These are phyloP conservation scores for Veloboletus limbatus DNA, from an alignment of 1,284 basidiomycete genomes.

Conservation along the genomic window DNA sequence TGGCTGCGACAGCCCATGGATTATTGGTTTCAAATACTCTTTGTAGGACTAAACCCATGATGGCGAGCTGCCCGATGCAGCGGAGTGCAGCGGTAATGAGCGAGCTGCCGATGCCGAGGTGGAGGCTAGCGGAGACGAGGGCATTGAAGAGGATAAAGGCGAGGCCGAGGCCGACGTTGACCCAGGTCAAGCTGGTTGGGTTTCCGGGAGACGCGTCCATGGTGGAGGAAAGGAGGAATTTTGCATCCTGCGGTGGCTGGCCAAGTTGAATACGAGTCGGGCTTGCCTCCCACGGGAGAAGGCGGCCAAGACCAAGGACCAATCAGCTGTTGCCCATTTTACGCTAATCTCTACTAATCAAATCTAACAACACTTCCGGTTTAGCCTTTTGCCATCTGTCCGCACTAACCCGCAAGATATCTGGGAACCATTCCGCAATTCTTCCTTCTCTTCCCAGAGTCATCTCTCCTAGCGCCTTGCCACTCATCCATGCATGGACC, in stretches of 20 bases:
- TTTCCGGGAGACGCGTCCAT: slow-evolving; percentile 25
- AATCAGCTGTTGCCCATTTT: slow-evolving; percentile 8
- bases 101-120: slow-evolving; percentile 67
- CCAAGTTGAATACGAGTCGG: too few species aligned
- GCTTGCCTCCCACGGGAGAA: too few species aligned
- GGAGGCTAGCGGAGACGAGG: slow-evolving; percentile 57
- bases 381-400: slow-evolving; percentile 43
- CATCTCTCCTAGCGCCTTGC: slow-evolving; percentile 35
- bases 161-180: slow-evolving; percentile 72
- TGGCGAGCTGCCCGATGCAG: slow-evolving; percentile 73
- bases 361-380: slow-evolving; percentile 31
- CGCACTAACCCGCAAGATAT: slow-evolving; percentile 39
- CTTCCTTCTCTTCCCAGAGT: slow-evolving; percentile 34
- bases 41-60: slow-evolving; percentile 69
- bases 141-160: slow-evolving; percentile 69
- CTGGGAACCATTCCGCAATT: slow-evolving; percentile 45
- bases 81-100: slow-evolving; percentile 68
- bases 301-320: too few species aligned
- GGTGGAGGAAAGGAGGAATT: not conserved
- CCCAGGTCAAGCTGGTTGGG: slow-evolving; percentile 49
- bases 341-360: slow-evolving; percentile 6
- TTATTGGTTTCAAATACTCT: slow-evolving; percentile 74
- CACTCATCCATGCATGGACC: slow-evolving; percentile 38
- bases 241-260: too few species aligned
- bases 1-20: slow-evolving; percentile 70